Evolutionary conservation across 2,329 filamentous ascomycete species (phyloP).

Genomic region (Fonsecaea pedrosoi): DNA sequence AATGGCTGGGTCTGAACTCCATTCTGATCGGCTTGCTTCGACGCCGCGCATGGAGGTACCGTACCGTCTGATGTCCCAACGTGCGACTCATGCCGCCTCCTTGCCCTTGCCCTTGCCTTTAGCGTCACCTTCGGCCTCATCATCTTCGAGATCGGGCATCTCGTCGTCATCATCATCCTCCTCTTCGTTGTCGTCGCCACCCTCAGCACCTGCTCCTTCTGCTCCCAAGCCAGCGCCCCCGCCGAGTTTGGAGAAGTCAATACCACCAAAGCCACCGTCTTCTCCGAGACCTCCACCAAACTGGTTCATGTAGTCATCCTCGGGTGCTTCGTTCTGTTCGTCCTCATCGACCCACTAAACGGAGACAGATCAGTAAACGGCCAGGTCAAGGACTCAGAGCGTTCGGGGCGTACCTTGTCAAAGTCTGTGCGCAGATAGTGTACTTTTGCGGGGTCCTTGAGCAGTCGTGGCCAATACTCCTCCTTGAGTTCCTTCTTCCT

Average conservation of each 20-base stretch:
- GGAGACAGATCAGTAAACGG: constrained; percentile 10
- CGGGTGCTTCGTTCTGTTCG: constrained; percentile 88
- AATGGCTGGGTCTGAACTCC: not conserved
- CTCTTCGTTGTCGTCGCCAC: constrained; percentile 67
- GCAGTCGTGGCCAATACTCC: constrained; percentile 93
- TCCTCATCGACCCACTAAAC: constrained; percentile 91
- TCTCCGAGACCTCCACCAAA: constrained; percentile 62
- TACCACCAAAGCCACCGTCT: constrained; percentile 61
- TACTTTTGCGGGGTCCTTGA: constrained; percentile 87
- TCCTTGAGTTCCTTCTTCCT: constrained; percentile 96
- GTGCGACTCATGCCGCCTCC: constrained; percentile 26
- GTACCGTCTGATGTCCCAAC: not conserved
- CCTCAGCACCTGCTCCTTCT: constrained; percentile 50
- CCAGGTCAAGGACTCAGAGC: not conserved
- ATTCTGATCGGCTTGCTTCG: constrained; percentile 6
- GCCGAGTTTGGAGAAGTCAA: constrained; percentile 92
- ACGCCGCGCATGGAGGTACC: not conserved
- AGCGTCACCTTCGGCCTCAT: constrained; percentile 49
- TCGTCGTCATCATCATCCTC: constrained; percentile 48
- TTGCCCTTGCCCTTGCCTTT: constrained; percentile 44
- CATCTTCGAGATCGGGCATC: constrained; percentile 46
- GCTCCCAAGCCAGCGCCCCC: constrained; percentile 59
- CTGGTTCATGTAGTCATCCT: constrained; percentile 71
- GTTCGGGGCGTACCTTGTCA: constrained; percentile 72
- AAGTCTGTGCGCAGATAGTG: constrained; percentile 99